Base-by-base conservation (phyloP, 129 eudicot genomes). In the Daucus carota region DNA sequence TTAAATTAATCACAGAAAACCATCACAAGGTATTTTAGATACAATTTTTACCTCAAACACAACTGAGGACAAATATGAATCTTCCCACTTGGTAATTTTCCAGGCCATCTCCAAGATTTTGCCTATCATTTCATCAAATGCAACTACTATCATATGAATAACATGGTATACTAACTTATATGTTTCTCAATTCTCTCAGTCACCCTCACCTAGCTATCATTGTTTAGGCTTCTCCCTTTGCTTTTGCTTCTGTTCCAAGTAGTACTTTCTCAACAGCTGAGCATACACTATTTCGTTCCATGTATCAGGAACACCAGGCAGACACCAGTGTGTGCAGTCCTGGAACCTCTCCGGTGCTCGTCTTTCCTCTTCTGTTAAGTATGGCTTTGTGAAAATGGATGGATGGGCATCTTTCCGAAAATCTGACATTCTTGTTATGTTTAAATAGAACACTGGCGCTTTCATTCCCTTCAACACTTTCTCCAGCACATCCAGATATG, bases 221-320 rank as follows among this genome's bases (percentile, higher is more conserved):
- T 28, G 26, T 43, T 71, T 71, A 42, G 74, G 74, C 62, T 15
- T 57, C 32, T 3, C 14, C 34, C 11, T 72, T 57, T 43, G 54
- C 57, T 71, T 13, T 26, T n/a, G 14, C 8, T 43, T 47, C 32
- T 43, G 75, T 26, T 72, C 75, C 6, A 72, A 38, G 43, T 72
- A 72, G 47, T 72, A 72, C 54, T 44, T 72, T n/a, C 15, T 62
- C 83, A 87, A 73, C 32, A 88, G 63, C 12, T 85, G 83, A 24
- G 87, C 77, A 74, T 70, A 88, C 17, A 87, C 36, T 26, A 87
- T 74, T 70, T 87, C 82, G 18, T 87, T 87, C 91, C 92, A 87
- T 4, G 89, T 81, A 79, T 88, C 92, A 1, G 92, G 92, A n/a
- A 88, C 89, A 68, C 92, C 92, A 8, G 89, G 92, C 34, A 88